A percentile compares a stretch with the other conserved stretches of the same genome.
These are phyloP conservation scores for Suhomyces kilbournensis DNA, from an alignment of 805 yeast genomes.

Conservation along the genomic window DNA sequence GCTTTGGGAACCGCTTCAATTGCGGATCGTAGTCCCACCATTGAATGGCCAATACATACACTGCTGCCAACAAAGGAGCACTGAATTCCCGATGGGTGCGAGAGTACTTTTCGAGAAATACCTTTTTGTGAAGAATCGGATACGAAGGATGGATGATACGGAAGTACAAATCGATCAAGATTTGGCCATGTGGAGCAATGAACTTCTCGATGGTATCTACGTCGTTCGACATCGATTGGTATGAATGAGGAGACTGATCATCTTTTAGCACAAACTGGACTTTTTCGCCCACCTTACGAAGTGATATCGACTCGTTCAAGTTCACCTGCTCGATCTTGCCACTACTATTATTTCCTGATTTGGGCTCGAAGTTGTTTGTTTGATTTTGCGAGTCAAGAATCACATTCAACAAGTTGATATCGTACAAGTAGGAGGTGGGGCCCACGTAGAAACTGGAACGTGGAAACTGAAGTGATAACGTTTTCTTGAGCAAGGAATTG, in stretches of 20 bases:
- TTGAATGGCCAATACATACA: conserved; percentile 81
- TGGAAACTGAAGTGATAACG: conserved; percentile 79
- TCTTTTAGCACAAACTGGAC: conserved; percentile 77
- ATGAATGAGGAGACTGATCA: conserved; percentile 71
- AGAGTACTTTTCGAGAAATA: conserved; percentile 85
- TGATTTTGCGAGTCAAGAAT: conserved; percentile 42
- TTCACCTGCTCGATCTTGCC: conserved; percentile 68
- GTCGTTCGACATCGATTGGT: conserved; percentile 66
- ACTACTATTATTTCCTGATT: neutral
- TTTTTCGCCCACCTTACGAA: conserved; percentile 75
- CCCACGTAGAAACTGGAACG: conserved; percentile 88
- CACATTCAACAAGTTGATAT: conserved; percentile 61
- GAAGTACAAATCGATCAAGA: conserved; percentile 75
- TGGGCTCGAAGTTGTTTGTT: neutral
- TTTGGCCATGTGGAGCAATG: conserved; percentile 90
- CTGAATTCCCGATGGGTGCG: conserved; percentile 89
- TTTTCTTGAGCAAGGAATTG: conserved; percentile 62
- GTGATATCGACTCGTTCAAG: conserved; percentile 58
- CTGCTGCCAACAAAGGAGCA: conserved; percentile 88
- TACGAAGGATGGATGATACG: conserved; percentile 85
- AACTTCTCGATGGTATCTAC: conserved; percentile 81
- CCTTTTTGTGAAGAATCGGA: conserved; percentile 88
- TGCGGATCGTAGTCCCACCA: conserved; percentile 93
- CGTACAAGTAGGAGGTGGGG: conserved; percentile 76
- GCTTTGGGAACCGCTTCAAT: conserved; percentile 72